These are phyloP conservation scores for Paraphaeosphaeria minitans DNA, from an alignment of 2,329 filamentous ascomycete genomes.

Conservation along the genomic window DNA sequence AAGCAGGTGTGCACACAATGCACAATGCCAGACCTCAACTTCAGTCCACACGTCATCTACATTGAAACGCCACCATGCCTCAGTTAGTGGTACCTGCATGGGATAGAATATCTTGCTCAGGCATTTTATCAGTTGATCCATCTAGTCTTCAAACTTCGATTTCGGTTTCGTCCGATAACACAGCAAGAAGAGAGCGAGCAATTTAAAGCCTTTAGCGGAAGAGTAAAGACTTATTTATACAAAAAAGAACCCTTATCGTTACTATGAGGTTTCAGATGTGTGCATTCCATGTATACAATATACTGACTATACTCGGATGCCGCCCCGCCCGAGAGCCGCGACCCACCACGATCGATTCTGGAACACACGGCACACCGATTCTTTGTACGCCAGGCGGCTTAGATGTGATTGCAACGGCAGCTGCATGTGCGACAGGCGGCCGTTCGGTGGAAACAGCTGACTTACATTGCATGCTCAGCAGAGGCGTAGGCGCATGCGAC, in stretches of 20 bases:
- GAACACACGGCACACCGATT: slow-evolving; percentile 5
- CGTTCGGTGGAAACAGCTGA: slow-evolving; percentile 14
- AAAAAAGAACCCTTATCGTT: not conserved
- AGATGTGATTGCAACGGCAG: slow-evolving; percentile 14
- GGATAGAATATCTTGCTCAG: not conserved
- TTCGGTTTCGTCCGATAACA: not conserved
- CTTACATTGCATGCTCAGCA: slow-evolving; percentile 12
- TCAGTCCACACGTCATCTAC: not conserved
- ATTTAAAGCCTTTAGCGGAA: not conserved
- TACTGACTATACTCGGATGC: not conserved
- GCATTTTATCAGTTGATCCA: not conserved
- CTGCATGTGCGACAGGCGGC: slow-evolving; percentile 12
- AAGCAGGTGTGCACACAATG: not conserved
- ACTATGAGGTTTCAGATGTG: not conserved
- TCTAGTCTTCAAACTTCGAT: not conserved
- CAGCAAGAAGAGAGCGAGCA: not conserved
- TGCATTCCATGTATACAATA: not conserved
- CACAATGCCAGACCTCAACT: not conserved
- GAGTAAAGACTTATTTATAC: not conserved
- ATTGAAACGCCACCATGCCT: not conserved
- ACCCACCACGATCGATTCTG: slow-evolving; percentile 8
- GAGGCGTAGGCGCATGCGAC: slow-evolving; percentile 4
- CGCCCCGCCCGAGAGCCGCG: not conserved
- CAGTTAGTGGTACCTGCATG: not conserved
- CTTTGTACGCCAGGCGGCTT: slow-evolving; percentile 8